These are phyloP conservation scores for Suhomyces ambrosiae DNA, from an alignment of 1,139 yeast species.

Conservation along the genomic window DNA sequence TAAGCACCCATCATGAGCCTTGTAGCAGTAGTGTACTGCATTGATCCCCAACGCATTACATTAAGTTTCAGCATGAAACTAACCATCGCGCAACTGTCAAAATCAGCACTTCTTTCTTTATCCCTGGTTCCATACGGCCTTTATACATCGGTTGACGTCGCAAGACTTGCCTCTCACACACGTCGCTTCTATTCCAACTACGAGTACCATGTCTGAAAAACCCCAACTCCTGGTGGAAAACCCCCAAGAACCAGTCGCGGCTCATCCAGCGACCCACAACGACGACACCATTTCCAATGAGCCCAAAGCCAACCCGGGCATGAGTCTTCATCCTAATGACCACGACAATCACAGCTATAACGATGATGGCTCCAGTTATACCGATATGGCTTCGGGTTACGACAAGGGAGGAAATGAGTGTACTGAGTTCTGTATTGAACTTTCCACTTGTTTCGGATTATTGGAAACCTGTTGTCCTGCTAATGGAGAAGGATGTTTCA, in stretches of 20 bases:
- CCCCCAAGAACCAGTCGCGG: slow-evolving; percentile 2
- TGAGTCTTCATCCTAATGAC: slow-evolving; percentile 10
- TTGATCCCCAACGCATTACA: slow-evolving; percentile 1
- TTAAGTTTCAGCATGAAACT: neutral
- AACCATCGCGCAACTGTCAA: slow-evolving; percentile 7
- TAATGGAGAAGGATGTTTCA: slow-evolving; percentile 44
- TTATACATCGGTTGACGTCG: neutral
- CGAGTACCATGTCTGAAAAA: slow-evolving; percentile 2
- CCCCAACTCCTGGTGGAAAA: neutral
- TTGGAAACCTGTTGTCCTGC: slow-evolving; percentile 46
- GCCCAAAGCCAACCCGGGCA: slow-evolving; percentile 12
- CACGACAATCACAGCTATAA: slow-evolving; percentile 6
- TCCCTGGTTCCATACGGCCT: neutral
- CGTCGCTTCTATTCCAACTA: neutral
- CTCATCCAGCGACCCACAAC: neutral
- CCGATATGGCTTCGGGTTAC: slow-evolving; percentile 39
- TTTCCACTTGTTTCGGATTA: slow-evolving; percentile 43
- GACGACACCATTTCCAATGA: slow-evolving; percentile 12
- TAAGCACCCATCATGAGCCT: slow-evolving; percentile 7
- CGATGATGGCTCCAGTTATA: slow-evolving; percentile 16
- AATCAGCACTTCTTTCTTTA: slow-evolving; percentile 3
- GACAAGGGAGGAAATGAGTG: slow-evolving; percentile 43
- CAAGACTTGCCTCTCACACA: slow-evolving; percentile 1
- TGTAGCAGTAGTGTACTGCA: slow-evolving; percentile 8
- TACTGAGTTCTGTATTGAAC: slow-evolving; percentile 46